Base-by-base conservation (phyloP, 768 basidiomycete genomes). In the Myochromella boudieri region DNA sequence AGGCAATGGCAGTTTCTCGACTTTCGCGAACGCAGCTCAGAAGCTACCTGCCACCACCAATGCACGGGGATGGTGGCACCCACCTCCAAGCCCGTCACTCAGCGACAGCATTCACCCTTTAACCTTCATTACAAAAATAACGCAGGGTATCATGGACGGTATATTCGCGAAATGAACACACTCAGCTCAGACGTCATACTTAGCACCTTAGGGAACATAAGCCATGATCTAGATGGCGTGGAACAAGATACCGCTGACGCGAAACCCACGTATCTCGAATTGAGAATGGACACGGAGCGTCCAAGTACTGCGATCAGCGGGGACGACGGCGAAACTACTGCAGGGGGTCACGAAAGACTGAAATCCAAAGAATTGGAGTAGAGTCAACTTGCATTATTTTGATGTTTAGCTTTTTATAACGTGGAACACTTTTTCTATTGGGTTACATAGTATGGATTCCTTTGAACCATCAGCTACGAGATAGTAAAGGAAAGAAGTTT, bases 11-110 rank as follows among this genome's bases (percentile, higher is more conserved):
- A 87, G 85, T 89, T 91, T 61, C 78, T 91, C 46, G 88, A 91
- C 61, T 78, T 91, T 51, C 85, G 85, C 22, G 85, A 91, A 60
- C 83, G 87, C 48, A 85, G 88, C 31, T 86, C 87, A 0, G 85
- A 89, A 60, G 88, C 87, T 6, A 84, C 82, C 15, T 76, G 80
- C 1, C 83, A 87, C 60, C 89, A 85, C 11, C 82, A 84, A 52
- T 82, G 81, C n/a, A 81, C 80, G 10, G 83, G 82, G 5, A 76
- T 84, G 38, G 76, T 80, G 10, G 81, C 80, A 1, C 84, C 84
- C 49, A 81, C 82, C 18, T 81, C 83, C n/a, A 84, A 84, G 58
- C 79, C 80, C 17, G 71, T 78, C 51, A 68, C 76, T 34, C 72
- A 81, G 58, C 72, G 78, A 54, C 72, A 78, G 57, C 68, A 69